A percentile compares a stretch with the other conserved stretches of the same genome.
phyloP scores from a whole-genome alignment of 2,329 filamentous ascomycete genomes.

The Talaromyces sp. region DNA sequence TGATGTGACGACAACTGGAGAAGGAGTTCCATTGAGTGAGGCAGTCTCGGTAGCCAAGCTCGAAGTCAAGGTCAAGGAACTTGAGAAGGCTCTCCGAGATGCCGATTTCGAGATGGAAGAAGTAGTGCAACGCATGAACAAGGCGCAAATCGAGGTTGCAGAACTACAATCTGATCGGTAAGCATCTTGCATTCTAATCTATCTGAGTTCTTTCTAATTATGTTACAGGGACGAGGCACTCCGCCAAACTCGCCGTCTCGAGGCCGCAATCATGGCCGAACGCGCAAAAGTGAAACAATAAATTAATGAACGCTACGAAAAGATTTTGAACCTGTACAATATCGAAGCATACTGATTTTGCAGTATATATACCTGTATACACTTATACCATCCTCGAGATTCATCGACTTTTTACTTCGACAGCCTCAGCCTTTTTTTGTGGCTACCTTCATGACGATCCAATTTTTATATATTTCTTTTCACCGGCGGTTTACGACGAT shows the following conservation, averaged over 20 bases:
- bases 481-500: constrained; percentile 2
- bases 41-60: constrained; percentile 72
- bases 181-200: constrained; percentile 18
- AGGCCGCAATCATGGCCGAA: constrained; percentile 66
- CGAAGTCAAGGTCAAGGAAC: constrained; percentile 74
- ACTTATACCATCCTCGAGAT: not conserved
- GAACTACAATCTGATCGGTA: constrained; percentile 63
- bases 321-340: constrained; percentile 16
- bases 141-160: constrained; percentile 78
- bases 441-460: not conserved
- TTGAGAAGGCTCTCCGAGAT: constrained; percentile 75
- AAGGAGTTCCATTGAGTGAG: constrained; percentile 61
- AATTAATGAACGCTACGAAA: constrained; percentile 15
- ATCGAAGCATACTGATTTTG: not conserved
- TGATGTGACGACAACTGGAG: constrained; percentile 61
- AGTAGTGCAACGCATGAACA: constrained; percentile 78
- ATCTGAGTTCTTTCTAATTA: constrained; percentile 2
- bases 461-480: not conserved
- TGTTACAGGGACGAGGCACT: constrained; percentile 65
- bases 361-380: constrained; percentile 4
- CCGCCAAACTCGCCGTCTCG: constrained; percentile 67
- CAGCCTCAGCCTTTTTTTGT: not conserved
- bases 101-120: constrained; percentile 81
- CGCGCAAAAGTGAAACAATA: constrained; percentile 55
- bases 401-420: not conserved